phyloP scores from a whole-genome alignment of 176 grass and related monocot genomes.

The Ensete ventricosum region DNA sequence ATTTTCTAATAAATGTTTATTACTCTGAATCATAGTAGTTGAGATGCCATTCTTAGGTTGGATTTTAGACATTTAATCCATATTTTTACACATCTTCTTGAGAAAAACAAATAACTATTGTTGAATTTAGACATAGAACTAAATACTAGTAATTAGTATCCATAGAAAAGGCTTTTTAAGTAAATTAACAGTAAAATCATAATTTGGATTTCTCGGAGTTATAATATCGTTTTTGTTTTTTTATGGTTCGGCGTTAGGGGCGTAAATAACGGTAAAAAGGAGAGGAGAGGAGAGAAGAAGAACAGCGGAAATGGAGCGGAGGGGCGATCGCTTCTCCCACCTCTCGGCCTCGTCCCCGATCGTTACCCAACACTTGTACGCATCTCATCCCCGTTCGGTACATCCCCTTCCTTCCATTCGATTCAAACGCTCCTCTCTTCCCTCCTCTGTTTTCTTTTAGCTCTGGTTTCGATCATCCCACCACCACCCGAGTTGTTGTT shows the following conservation, averaged over 20 bases:
- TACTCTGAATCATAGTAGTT: too few species aligned
- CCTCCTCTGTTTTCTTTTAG: neutral
- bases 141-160: too few species aligned
- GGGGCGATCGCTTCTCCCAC: slow-evolving; percentile 1
- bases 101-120: too few species aligned
- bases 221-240: neutral
- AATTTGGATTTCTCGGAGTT: too few species aligned
- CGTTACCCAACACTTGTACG: neutral
- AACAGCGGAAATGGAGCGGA: neutral
- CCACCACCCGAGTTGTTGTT: neutral
- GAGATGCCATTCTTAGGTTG: too few species aligned
- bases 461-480: too few species aligned
- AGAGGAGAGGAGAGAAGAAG: neutral
- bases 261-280: neutral
- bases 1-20: too few species aligned
- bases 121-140: too few species aligned
- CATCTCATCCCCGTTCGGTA: neutral
- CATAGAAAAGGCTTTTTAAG: too few species aligned
- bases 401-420: neutral
- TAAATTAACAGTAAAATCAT: too few species aligned
- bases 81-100: too few species aligned
- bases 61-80: too few species aligned
- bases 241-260: neutral
- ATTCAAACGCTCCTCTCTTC: neutral
- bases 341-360: neutral